Evolutionary conservation across 306 rosid genomes (phyloP), one percentile per base, ranked within the genome.

Genomic region (Biancaea sappan): DNA sequence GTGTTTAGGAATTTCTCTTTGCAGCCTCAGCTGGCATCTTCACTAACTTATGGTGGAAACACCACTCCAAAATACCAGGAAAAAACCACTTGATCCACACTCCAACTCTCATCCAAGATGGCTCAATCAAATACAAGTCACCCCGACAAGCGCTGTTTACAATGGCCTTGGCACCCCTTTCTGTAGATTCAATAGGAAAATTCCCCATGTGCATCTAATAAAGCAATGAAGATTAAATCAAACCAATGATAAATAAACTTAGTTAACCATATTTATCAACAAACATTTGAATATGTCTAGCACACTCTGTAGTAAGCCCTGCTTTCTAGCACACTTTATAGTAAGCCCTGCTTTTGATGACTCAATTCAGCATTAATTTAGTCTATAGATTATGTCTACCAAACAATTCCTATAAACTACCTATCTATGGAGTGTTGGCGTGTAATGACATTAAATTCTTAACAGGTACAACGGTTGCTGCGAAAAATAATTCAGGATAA

Each of bases 81-180:
- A 58, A 38, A 2, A 34, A 19, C 47, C 54, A 24, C 31, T 74
- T 74, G 4, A 25, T 0, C 76, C 57, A 60, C 12, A 48, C n/a
- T n/a, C n/a, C n/a, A 57, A 37, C 35, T 38, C 71, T 26, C 7
- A 35, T 2, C 79, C 80, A 80, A 8, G 48, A 24, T 24, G 80
- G 80, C 58, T 56, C 66, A 1, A 60, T 67, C 71, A 68, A 15
- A 25, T 74, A 57, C 71, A 51, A 2, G 40, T 80, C 84, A 34
- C 80, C 71, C 2, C 60, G 28, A 10, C 79, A 58, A 25, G 76
- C 24, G 13, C 72, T 66, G 0, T 75, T 60, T 50, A 79, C 54
- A 21, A 79, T 80, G 4, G 41, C 79, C 72, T 59, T 48, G 1
- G 48, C 58, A 43, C 80, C 67, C 3, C 32, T 22, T 56, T 65